Percentiles rank a stretch among this genome's conserved stretches.
Conservation (phyloP, 2,329 filamentous ascomycete genomes). For the Westerdykella aurantiaca region DNA sequence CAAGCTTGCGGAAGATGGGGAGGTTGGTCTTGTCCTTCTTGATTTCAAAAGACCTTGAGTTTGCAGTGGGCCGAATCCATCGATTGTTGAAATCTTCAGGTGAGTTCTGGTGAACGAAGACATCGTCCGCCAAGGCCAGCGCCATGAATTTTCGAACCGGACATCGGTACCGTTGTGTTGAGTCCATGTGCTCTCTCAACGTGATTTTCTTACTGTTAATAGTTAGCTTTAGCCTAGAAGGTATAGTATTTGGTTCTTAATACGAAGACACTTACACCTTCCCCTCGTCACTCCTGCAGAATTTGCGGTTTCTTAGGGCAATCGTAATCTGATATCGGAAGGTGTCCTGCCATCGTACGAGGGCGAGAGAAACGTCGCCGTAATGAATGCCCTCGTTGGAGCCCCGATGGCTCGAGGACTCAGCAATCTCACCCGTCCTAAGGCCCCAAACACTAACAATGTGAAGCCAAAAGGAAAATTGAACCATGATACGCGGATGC, state of each 20-base stretch:
- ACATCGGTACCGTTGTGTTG: not conserved
- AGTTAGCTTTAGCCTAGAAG: not conserved
- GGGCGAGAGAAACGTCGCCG: not conserved
- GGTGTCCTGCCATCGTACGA: not conserved
- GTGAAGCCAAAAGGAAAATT: not conserved
- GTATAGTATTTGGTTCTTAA: not conserved
- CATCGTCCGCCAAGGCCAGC: not conserved
- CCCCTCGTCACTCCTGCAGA: not conserved
- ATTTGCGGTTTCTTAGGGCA: not conserved
- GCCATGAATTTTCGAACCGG: not conserved
- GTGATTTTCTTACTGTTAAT: not conserved
- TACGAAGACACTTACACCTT: not conserved
- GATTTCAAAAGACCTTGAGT: not conserved
- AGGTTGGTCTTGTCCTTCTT: not conserved
- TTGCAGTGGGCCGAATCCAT: not conserved
- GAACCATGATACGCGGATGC: not conserved
- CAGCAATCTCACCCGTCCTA: not conserved
- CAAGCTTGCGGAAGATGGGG: not conserved
- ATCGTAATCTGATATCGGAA: not conserved
- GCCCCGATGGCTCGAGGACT: not conserved
- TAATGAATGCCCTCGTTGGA: not conserved
- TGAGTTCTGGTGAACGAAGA: not conserved
- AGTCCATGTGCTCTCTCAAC: not conserved
- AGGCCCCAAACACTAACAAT: not conserved
- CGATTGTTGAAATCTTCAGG: not conserved